A percentile compares a stretch with the other conserved stretches of the same genome.
These are phyloP conservation scores for Rhododendron griersonianum DNA, from an alignment of 148 eudicot genomes.

Conservation along the genomic window DNA sequence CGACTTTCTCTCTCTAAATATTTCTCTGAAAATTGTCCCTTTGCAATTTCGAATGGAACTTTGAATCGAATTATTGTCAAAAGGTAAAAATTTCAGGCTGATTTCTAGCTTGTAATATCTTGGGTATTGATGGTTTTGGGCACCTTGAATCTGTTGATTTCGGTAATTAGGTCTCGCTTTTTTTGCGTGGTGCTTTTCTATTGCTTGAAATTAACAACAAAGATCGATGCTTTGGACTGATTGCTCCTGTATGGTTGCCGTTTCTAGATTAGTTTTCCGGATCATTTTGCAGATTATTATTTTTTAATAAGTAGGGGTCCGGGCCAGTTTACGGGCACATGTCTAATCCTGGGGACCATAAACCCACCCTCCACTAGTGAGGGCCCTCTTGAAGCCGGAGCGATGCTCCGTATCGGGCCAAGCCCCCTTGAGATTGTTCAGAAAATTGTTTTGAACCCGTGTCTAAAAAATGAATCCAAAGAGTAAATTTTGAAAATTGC, in stretches of 20 bases:
- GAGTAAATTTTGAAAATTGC: not conserved
- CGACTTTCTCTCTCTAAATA: not conserved
- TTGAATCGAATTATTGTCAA: not conserved
- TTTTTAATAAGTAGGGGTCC: too few species aligned
- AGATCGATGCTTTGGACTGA: constrained; percentile 1
- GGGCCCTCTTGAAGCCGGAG: too few species aligned
- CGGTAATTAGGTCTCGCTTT: not conserved
- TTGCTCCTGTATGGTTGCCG: not conserved
- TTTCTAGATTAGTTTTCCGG: not conserved
- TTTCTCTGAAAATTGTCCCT: not conserved
- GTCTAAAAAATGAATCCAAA: not conserved
- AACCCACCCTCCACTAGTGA: too few species aligned
- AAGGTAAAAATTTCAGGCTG: not conserved
- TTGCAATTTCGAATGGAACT: not conserved
- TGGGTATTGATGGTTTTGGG: not conserved
- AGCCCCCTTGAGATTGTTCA: not conserved
- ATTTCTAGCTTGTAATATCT: not conserved
- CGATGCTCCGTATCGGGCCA: not conserved
- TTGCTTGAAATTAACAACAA: not conserved
- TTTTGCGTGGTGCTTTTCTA: not conserved
- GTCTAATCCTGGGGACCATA: not conserved
- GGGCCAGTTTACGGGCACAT: not conserved
- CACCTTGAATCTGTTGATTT: constrained; percentile 1
- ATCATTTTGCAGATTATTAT: not conserved
- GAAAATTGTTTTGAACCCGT: not conserved